These are phyloP conservation scores for Botrytis tulipae DNA, from an alignment of 2,329 filamentous ascomycete species.

Conservation along the genomic window DNA sequence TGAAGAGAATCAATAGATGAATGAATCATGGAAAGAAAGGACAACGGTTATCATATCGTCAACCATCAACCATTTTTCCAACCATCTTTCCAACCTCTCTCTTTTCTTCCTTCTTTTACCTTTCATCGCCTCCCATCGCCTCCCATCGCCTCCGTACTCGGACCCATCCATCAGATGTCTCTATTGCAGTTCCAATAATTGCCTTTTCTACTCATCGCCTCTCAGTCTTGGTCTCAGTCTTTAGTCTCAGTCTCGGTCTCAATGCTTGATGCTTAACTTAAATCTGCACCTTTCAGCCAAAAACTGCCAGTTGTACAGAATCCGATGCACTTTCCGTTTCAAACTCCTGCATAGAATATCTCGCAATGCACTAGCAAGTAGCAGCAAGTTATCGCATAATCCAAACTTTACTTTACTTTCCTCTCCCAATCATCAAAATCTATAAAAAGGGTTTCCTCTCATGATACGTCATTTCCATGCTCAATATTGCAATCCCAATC, in stretches of 20 bases:
- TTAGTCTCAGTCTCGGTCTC: neutral
- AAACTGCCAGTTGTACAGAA: conserved; percentile 13
- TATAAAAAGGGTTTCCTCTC: neutral
- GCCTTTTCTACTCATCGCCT: neutral
- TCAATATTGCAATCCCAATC: neutral
- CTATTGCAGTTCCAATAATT: neutral
- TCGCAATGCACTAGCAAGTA: neutral
- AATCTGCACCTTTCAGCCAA: neutral
- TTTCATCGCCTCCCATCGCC: no score
- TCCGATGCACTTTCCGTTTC: neutral
- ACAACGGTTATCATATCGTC: neutral
- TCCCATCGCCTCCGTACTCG: neutral
- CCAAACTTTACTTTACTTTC: neutral
- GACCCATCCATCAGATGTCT: neutral
- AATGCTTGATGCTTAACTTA: neutral
- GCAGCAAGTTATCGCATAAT: neutral
- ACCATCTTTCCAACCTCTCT: neutral
- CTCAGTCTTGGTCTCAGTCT: neutral
- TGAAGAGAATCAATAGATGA: neutral
- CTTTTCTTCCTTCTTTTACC: neutral
- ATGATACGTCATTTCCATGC: conserved; percentile 1
- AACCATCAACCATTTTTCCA: neutral
- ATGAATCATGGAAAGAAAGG: neutral
- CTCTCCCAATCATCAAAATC: neutral
- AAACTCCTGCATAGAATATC: neutral